These are phyloP conservation scores for Mimosa bimucronata DNA, from an alignment of 306 rosid species.

Conservation along the genomic window DNA sequence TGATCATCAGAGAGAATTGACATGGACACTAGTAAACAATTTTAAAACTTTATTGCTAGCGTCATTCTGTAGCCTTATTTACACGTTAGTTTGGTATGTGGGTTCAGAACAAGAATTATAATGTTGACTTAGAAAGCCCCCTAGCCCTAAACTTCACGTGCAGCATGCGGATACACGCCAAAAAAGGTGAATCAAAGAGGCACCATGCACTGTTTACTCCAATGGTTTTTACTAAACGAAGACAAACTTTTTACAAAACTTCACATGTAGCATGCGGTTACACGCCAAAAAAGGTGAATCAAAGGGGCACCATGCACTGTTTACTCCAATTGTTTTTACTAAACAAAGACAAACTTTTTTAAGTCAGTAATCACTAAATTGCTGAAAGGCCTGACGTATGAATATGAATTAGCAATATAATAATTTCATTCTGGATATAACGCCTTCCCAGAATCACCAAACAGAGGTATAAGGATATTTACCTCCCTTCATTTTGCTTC, in stretches of 20 bases:
- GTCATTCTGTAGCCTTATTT: neutral
- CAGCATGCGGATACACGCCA: neutral
- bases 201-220: neutral
- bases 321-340: neutral
- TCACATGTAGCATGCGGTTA: neutral
- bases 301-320: neutral
- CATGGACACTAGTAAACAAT: neutral
- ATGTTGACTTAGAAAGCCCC: neutral
- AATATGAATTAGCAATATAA: neutral
- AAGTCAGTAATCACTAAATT: slow-evolving; percentile 7
- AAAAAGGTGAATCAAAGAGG: slow-evolving; percentile 11
- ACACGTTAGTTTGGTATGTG: neutral
- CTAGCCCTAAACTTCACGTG: neutral
- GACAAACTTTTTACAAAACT: neutral
- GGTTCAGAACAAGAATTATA: slow-evolving; percentile 3
- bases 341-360: neutral
- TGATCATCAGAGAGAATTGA: neutral
- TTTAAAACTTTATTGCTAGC: neutral
- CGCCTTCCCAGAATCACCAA: too few relatives aligned
- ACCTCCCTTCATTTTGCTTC: slow-evolving; percentile 31
- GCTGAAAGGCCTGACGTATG: neutral
- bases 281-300: slow-evolving; percentile 11
- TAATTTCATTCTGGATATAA: too few relatives aligned
- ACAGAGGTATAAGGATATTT: slow-evolving; percentile 3
- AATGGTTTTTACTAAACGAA: neutral